Evolutionary conservation across 2,329 filamentous ascomycete genomes (phyloP).

Genomic region (Sarocladium oryzae): DNA sequence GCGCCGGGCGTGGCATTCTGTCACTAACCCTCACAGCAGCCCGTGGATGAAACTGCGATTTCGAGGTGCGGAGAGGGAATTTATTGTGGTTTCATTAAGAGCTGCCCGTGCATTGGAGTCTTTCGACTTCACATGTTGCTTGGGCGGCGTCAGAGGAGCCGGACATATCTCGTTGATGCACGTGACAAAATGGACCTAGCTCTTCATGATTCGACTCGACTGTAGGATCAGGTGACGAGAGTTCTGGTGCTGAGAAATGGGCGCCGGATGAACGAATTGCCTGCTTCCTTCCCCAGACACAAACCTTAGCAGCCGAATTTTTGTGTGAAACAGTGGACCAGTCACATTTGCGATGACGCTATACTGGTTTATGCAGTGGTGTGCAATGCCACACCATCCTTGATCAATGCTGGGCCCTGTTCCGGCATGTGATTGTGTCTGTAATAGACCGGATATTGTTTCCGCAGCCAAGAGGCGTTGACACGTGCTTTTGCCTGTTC

Average conservation of each 20-base stretch:
- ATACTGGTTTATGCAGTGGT: not conserved
- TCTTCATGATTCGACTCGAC: no score
- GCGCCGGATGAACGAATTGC: no score
- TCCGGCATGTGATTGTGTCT: slow-evolving; percentile 6
- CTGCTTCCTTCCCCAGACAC: no score
- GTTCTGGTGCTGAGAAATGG: no score
- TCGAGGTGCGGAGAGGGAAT: slow-evolving; percentile 48
- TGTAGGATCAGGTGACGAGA: no score
- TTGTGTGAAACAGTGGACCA: not conserved
- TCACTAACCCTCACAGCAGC: slow-evolving; percentile 42
- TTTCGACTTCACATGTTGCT: slow-evolving; percentile 15
- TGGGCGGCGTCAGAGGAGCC: slow-evolving; percentile 38
- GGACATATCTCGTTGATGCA: slow-evolving; percentile 22
- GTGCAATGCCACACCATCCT: not conserved
- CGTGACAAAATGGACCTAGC: no score
- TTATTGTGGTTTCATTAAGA: slow-evolving; percentile 48
- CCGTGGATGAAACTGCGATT: slow-evolving; percentile 60
- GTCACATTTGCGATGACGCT: not conserved
- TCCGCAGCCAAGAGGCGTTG: not conserved
- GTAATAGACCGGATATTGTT: no score
- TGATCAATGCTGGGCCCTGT: not conserved
- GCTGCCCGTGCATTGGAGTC: slow-evolving; percentile 44
- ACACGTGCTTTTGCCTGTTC: not conserved
- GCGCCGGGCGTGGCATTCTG: slow-evolving; percentile 62
- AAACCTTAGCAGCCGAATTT: no score